Percentiles rank a stretch among this genome's conserved stretches.
These are phyloP conservation scores for Pseudodiploospora longispora DNA, from an alignment of 2,329 filamentous ascomycete species.

Conservation along the genomic window DNA sequence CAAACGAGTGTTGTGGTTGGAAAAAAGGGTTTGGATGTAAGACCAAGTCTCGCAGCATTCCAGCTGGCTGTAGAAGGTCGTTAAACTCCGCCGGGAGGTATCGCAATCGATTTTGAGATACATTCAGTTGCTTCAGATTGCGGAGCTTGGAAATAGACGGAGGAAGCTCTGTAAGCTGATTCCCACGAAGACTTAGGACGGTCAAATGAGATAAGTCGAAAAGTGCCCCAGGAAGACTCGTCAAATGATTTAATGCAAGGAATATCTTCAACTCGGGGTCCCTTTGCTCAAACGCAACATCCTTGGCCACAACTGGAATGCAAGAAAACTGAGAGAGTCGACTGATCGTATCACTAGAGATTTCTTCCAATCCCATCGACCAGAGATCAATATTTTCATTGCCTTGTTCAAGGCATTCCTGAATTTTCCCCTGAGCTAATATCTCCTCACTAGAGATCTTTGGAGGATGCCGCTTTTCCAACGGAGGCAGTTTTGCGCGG, in stretches of 20 bases:
- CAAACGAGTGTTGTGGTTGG: constrained; percentile 22
- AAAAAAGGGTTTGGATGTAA: constrained; percentile 58
- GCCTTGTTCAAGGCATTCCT: constrained; percentile 48
- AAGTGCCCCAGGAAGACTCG: constrained; percentile 48
- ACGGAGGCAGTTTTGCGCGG: constrained; percentile 29
- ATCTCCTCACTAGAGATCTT: constrained; percentile 34
- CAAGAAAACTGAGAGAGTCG: constrained; percentile 47
- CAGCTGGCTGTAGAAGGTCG: constrained; percentile 38
- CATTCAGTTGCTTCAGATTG: constrained; percentile 54
- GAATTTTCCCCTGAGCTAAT: constrained; percentile 37
- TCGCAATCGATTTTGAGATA: constrained; percentile 55
- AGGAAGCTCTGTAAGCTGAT: constrained; percentile 53
- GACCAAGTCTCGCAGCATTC: constrained; percentile 43
- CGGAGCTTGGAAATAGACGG: constrained; percentile 48
- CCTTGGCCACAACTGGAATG: constrained; percentile 45
- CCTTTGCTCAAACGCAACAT: constrained; percentile 51
- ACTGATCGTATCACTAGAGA: constrained; percentile 50
- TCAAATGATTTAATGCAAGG: constrained; percentile 51
- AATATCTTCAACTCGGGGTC: constrained; percentile 54
- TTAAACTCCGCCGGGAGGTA: constrained; percentile 57
- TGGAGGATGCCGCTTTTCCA: constrained; percentile 22
- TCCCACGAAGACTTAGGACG: constrained; percentile 58
- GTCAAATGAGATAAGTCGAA: constrained; percentile 55
- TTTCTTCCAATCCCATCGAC: constrained; percentile 42
- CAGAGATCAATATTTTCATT: constrained; percentile 54